Percentiles rank a stretch among this genome's conserved stretches.
These are phyloP conservation scores for Phytopythium vexans DNA, from an alignment of 352 stramenopile species.

Conservation along the genomic window DNA sequence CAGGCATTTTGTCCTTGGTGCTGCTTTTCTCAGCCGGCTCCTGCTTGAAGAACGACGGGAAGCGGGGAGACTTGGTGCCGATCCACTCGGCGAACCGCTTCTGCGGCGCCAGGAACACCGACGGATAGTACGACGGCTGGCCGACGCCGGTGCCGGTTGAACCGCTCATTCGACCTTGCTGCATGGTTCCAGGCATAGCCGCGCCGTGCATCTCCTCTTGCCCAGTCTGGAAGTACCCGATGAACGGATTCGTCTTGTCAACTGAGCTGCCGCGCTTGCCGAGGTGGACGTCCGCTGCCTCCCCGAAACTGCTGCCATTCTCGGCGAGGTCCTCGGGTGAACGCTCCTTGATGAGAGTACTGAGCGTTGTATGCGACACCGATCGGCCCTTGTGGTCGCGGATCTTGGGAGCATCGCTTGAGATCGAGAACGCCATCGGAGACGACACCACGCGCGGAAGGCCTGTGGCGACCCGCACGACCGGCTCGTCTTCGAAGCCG, in stretches of 20 bases:
- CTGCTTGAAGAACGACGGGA: constrained; percentile 38
- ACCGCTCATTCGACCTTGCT: constrained; percentile 15
- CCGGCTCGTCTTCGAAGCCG: constrained; percentile 5
- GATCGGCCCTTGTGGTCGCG: neutral
- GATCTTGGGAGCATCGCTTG: neutral
- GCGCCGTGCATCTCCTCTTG: constrained; percentile 19
- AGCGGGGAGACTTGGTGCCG: constrained; percentile 24
- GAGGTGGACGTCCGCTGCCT: constrained; percentile 25
- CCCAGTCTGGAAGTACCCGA: constrained; percentile 79
- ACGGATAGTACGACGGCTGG: constrained; percentile 26
- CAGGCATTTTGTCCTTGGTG: neutral
- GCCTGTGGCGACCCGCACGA: constrained; percentile 11
- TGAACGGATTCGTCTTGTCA: constrained; percentile 87
- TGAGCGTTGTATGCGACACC: neutral
- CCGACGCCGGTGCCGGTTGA: constrained; percentile 7
- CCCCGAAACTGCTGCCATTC: constrained; percentile 2
- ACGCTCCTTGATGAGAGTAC: too few species aligned
- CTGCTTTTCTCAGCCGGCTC: constrained; percentile 8
- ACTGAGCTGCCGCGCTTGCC: constrained; percentile 49
- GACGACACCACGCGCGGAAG: constrained; percentile 22
- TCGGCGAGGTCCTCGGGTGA: neutral
- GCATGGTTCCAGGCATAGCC: constrained; percentile 9
- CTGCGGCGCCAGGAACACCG: constrained; percentile 36
- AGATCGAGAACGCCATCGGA: constrained; percentile 21
- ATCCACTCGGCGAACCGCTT: constrained; percentile 51